phyloP scores from a whole-genome alignment of 106 monocot species.

The Triglochin maritima region DNA sequence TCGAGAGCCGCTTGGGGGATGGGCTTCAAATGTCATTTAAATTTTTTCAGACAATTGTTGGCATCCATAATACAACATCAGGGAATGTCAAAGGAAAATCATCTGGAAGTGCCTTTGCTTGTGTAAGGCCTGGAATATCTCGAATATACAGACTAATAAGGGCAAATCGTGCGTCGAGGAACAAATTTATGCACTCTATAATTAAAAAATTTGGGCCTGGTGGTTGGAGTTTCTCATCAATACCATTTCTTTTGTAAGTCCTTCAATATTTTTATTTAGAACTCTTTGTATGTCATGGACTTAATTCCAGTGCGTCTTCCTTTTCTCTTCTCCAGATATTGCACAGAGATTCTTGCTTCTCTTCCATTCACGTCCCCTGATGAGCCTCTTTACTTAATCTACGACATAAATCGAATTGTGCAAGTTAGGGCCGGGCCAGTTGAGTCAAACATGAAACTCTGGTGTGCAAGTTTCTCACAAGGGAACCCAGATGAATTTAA shows the following conservation, averaged over 20 bases:
- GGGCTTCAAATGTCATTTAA: constrained; percentile 89
- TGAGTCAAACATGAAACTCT: constrained; percentile 86
- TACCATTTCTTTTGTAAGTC: constrained; percentile 88
- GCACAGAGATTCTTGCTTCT: constrained; percentile 83
- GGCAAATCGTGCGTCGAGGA: constrained; percentile 73
- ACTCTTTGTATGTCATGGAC: background rate
- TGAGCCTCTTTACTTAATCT: constrained; percentile 93
- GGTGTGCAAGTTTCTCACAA: constrained; percentile 57
- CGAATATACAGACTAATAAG: constrained; percentile 88
- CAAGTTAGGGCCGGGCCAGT: constrained; percentile 78
- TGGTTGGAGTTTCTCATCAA: constrained; percentile 35
- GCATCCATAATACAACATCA: constrained; percentile 21
- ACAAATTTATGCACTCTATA: constrained; percentile 96
- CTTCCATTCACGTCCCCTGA: constrained; percentile 80
- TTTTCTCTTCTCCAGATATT: constrained; percentile 48
- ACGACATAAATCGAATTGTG: constrained; percentile 89
- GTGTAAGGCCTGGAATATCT: constrained; percentile 77
- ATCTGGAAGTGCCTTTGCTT: constrained; percentile 40
- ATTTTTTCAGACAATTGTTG: constrained; percentile 53
- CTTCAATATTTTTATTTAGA: background rate
- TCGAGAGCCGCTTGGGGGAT: constrained; percentile 95
- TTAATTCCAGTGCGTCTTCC: background rate
- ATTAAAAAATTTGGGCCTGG: constrained; percentile 90
- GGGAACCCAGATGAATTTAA: constrained; percentile 14
- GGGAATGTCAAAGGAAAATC: constrained; percentile 41